Evolutionary conservation across 2,329 filamentous ascomycete species (phyloP), one percentile per base, ranked within the genome.

Genomic region (Magnaporthiopsis incrustans): DNA sequence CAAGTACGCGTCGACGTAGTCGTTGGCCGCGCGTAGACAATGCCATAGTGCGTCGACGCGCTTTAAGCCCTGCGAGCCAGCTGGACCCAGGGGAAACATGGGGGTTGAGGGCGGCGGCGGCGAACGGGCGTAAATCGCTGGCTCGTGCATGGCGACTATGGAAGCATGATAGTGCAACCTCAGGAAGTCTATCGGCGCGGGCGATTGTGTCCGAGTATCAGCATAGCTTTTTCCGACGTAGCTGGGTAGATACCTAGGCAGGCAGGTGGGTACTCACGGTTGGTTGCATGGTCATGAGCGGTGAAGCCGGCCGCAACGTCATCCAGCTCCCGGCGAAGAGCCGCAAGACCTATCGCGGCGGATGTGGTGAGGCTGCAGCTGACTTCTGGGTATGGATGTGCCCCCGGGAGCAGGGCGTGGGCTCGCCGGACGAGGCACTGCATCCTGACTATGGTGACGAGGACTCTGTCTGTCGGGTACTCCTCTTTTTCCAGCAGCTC

Each of bases 111-210:
- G 61, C 60, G 18, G 50, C 38, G 61, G 53, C 0, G 68, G 62
- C 1, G 70, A 63, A 4, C 69, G 71, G 65, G 74, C 71, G 59
- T 68, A 69, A 4, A 78, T 71, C 26, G 71, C 70, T 0, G 77
- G 76, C 60, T 79, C 77, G 65, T 76, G 77, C 2, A 79, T 70
- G 0, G 75, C 74, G 22, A 75, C 69, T 6, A 75, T 57, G 1
- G 74, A 64, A 44, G 69, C 67, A 62, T 73, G 65, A 57, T 77
- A 77, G 60, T 75, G 73, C 2, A 72, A 67, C 67, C 71, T 72
- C 35, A 79, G 69, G 6, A 75, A 67, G 50, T 61, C 60, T 61
- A 4, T 26, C n/a, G 22, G n/a, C 22, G 14, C 35, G 35, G 35
- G 35, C 3, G 2, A 5, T 50, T 7, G 44, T 7, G 14, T 18